A percentile compares a stretch with the other conserved stretches of the same genome.
These are phyloP conservation scores for Meyerozyma guilliermondii DNA, from an alignment of 1,139 yeast species.

Conservation along the genomic window DNA sequence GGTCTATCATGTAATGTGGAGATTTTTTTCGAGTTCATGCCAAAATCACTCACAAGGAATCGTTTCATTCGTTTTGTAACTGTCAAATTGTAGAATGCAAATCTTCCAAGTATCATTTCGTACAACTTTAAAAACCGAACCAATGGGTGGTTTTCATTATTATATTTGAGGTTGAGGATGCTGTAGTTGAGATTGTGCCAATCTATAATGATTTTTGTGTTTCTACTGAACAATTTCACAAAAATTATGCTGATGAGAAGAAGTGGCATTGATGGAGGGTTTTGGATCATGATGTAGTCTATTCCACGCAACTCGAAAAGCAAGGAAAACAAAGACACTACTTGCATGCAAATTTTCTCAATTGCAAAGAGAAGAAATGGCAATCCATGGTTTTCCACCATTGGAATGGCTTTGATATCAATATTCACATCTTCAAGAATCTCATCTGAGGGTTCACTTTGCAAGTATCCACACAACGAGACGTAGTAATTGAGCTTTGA, in stretches of 20 bases:
- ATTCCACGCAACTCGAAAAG: constrained; percentile 56
- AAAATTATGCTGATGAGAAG: constrained; percentile 58
- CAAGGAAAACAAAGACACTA: constrained; percentile 38
- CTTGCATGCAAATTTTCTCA: constrained; percentile 56
- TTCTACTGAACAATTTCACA: constrained; percentile 48
- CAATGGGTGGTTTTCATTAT: constrained; percentile 51
- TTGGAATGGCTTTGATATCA: constrained; percentile 46
- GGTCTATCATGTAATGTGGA: constrained; percentile 70
- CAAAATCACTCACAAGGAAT: constrained; percentile 53
- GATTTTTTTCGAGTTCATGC: constrained; percentile 29
- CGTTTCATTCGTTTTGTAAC: constrained; percentile 75
- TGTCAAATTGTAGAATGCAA: constrained; percentile 67
- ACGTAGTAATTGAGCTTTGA: constrained; percentile 69
- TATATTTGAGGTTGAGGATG: constrained; percentile 64
- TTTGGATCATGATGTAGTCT: constrained; percentile 73
- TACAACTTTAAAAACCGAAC: constrained; percentile 55
- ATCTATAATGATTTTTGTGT: constrained; percentile 70
- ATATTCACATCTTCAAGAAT: constrained; percentile 48
- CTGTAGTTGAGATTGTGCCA: constrained; percentile 96
- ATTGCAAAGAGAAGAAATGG: constrained; percentile 60
- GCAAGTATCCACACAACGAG: constrained; percentile 80
- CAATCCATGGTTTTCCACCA: constrained; percentile 37
- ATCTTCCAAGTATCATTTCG: constrained; percentile 55
- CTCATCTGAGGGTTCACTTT: constrained; percentile 48
- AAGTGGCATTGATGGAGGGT: constrained; percentile 91